These are phyloP conservation scores for Exobasidium cylindrosporum DNA, from an alignment of 1,284 basidiomycete species.

Conservation along the genomic window DNA sequence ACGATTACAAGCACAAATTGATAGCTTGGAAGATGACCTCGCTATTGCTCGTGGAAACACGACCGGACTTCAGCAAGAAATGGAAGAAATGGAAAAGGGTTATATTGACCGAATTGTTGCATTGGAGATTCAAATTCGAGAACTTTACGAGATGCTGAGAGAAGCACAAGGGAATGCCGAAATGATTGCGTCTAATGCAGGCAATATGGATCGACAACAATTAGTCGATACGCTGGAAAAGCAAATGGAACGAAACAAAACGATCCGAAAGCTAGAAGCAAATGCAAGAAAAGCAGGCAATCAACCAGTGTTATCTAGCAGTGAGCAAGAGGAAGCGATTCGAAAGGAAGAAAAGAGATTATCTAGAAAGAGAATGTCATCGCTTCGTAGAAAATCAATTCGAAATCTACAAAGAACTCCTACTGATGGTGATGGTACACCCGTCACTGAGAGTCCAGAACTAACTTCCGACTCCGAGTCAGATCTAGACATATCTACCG, in stretches of 20 bases:
- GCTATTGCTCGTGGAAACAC: conserved; percentile 73
- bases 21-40: conserved; percentile 76
- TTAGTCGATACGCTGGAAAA: conserved; percentile 63
- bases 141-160: conserved; percentile 79
- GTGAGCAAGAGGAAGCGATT: conserved; percentile 3
- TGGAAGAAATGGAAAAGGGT: conserved; percentile 73
- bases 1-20: conserved; percentile 71
- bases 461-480: conserved; percentile 15
- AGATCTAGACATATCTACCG: conserved; percentile 23
- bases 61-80: conserved; percentile 59
- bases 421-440: background rate
- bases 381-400: conserved; percentile 30
- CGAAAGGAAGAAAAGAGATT: conserved; percentile 16
- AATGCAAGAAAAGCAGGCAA: conserved; percentile 38
- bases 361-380: conserved; percentile 30
- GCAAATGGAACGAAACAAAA: conserved; percentile 53
- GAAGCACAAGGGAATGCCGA: conserved; percentile 64
- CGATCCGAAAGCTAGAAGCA: conserved; percentile 55
- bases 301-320: background rate
- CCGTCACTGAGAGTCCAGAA: background rate
- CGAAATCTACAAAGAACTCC: conserved; percentile 2
- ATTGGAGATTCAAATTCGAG: conserved; percentile 86
- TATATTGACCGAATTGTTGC: conserved; percentile 85
- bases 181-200: conserved; percentile 12
- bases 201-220: conserved; percentile 44